phyloP scores from a whole-genome alignment of 2,329 filamentous ascomycete genomes.

The Cladosporium sp. region DNA sequence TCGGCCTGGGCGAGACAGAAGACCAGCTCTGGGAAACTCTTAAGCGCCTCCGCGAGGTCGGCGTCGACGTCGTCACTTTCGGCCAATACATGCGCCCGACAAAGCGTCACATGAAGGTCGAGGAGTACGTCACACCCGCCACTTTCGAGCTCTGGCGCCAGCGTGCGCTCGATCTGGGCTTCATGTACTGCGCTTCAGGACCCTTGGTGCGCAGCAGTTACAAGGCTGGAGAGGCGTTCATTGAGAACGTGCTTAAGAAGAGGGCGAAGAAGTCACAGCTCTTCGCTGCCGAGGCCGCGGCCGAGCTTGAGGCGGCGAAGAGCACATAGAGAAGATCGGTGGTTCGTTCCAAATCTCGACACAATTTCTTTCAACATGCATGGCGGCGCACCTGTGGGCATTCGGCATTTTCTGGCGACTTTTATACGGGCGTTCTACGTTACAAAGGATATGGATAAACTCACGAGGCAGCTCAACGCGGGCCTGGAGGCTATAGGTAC shows the following conservation, averaged over 20 bases:
- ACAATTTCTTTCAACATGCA: slow-evolving; percentile 17
- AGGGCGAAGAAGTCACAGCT: slow-evolving; percentile 50
- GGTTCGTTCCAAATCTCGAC: not conserved
- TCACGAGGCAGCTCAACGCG: slow-evolving; percentile 17
- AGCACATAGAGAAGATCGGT: not conserved
- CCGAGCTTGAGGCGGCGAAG: slow-evolving; percentile 12
- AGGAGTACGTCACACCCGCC: slow-evolving; percentile 90
- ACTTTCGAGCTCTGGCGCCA: slow-evolving; percentile 90
- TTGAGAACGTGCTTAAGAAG: slow-evolving; percentile 96
- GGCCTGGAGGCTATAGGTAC: slow-evolving; percentile 1
- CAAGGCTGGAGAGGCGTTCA: slow-evolving; percentile 97
- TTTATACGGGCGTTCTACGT: slow-evolving; percentile 5
- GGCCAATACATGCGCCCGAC: slow-evolving; percentile 99
- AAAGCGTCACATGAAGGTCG: slow-evolving; percentile 95
- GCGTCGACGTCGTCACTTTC: slow-evolving; percentile 95
- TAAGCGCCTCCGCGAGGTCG: slow-evolving; percentile 73
- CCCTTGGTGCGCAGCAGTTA: slow-evolving; percentile 93
- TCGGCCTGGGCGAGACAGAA: slow-evolving; percentile 90
- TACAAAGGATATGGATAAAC: not conserved
- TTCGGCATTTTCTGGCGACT: slow-evolving; percentile 1
- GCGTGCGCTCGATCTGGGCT: slow-evolving; percentile 89
- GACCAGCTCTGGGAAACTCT: slow-evolving; percentile 79
- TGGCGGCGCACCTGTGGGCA: slow-evolving; percentile 9
- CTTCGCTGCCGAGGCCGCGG: slow-evolving; percentile 31
- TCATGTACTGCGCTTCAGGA: slow-evolving; percentile 93